phyloP scores from a whole-genome alignment of 176 grass and related monocot genomes.

The Themeda triandra region DNA sequence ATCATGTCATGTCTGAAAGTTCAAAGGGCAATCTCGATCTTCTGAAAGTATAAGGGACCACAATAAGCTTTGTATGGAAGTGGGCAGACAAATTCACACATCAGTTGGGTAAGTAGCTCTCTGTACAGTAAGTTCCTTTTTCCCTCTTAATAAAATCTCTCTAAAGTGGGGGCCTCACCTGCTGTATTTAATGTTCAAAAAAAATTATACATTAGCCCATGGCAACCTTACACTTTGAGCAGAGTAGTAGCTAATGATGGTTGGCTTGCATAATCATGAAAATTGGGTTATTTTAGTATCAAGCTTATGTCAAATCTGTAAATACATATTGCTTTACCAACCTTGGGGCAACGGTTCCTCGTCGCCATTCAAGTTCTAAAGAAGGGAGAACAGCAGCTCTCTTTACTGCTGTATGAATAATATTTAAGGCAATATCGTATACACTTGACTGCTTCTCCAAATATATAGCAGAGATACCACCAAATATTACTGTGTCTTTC shows the following conservation, averaged over 20 bases:
- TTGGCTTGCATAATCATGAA: conserved; percentile 1
- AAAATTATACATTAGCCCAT: not conserved
- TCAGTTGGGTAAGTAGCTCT: not conserved
- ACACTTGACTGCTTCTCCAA: conserved; percentile 62
- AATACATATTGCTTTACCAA: conserved; percentile 31
- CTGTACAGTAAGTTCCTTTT: not conserved
- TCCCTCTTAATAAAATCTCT: not conserved
- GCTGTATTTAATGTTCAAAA: not conserved
- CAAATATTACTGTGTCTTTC: conserved; percentile 56
- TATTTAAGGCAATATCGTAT: conserved; percentile 63
- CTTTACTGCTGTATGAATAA: conserved; percentile 70
- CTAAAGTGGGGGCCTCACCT: not conserved
- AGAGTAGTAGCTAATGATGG: conserved; percentile 1
- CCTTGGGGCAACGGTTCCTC: conserved; percentile 73
- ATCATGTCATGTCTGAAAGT: not conserved
- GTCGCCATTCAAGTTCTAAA: conserved; percentile 82
- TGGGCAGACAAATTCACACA: not conserved
- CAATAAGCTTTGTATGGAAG: not conserved
- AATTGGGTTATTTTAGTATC: not conserved
- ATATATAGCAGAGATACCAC: conserved; percentile 53
- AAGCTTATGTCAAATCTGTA: conserved; percentile 41
- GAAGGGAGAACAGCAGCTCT: conserved; percentile 79
- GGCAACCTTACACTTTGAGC: not conserved
- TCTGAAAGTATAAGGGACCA: not conserved
- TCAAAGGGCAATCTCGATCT: not conserved